These are phyloP conservation scores for Cladophialophora exuberans DNA, from an alignment of 2,329 filamentous ascomycete species.

Conservation along the genomic window DNA sequence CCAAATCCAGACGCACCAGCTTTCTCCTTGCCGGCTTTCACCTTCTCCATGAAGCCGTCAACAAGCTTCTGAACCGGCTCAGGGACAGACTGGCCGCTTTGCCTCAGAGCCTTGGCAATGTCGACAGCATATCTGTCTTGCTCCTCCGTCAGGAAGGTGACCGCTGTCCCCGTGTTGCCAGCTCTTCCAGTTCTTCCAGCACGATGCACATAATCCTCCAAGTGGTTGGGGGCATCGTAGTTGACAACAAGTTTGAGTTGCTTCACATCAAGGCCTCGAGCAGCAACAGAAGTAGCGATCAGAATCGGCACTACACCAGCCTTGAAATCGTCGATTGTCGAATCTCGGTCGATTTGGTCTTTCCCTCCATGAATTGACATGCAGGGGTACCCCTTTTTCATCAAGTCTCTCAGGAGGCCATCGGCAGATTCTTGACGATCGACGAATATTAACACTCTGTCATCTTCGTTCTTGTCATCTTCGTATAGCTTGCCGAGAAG, in stretches of 20 bases:
- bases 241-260: constrained; percentile 87
- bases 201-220: constrained; percentile 93
- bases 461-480: constrained; percentile 78
- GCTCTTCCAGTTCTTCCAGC: constrained; percentile 95
- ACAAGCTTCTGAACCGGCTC: constrained; percentile 65
- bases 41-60: constrained; percentile 79
- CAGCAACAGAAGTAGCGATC: constrained; percentile 93
- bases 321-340: constrained; percentile 92
- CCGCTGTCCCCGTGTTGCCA: constrained; percentile 83
- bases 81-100: constrained; percentile 84
- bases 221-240: constrained; percentile 34
- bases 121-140: constrained; percentile 90
- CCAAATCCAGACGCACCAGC: constrained; percentile 83
- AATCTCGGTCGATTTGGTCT: constrained; percentile 90
- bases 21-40: constrained; percentile 90
- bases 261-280: constrained; percentile 93
- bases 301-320: constrained; percentile 85
- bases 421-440: constrained; percentile 90
- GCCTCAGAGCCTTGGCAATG: constrained; percentile 87
- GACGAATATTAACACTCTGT: constrained; percentile 86
- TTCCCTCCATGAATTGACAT: constrained; percentile 94
- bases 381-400: constrained; percentile 84
- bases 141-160: constrained; percentile 89
- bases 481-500: constrained; percentile 82
- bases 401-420: constrained; percentile 73